Base-by-base conservation (phyloP, 805 yeast genomes). In the Candida pseudoglaebosa region DNA sequence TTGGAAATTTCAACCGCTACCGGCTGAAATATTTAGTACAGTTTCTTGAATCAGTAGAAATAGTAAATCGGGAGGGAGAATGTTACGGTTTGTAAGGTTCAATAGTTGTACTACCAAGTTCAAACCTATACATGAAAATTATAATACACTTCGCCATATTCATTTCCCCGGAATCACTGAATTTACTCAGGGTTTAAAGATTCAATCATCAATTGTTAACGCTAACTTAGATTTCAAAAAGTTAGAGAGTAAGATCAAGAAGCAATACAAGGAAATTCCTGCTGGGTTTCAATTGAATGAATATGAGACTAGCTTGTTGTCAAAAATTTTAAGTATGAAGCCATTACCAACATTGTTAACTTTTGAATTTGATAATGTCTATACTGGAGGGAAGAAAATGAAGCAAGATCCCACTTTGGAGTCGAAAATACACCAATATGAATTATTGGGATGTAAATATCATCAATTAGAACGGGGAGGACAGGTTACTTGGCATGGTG, bases 401-500 rank as follows among this genome's bases (percentile, higher is more conserved):
- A 75, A 75, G 46, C 71, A 73, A 21, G 69, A 73, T 22, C 62
- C 80, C 0, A 56, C 71, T 1, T 57, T 59, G 20, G 40, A 37
- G 14, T 54, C 49, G 4, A 57, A 60, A 49, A 52, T 57, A 29
- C 28, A 44, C 35, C 45, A 45, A 24, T 65, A 55, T 48, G 52
- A 61, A 36, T 40, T 34, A 20, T 42, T 67, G 29, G 72, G 72
- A n/a, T 82, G 89, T 12, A 70, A 71, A 21, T 85, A 78, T 53
- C 73, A 81, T n/a, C 91, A 86, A 50, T 75, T 93, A 0, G 79
- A 79, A 38, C 69, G 99, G 44, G 99, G 99, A 12, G 99, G 99
- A 0, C 95, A 93, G 56, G 78, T 93, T 1, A 93, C 99, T 0
- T 93, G 86, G 70, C 99, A 93, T 63, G 98, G 98, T 0, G 84